These are phyloP conservation scores for Tolypocladium album DNA, from an alignment of 2,329 filamentous ascomycete genomes.

Conservation along the genomic window DNA sequence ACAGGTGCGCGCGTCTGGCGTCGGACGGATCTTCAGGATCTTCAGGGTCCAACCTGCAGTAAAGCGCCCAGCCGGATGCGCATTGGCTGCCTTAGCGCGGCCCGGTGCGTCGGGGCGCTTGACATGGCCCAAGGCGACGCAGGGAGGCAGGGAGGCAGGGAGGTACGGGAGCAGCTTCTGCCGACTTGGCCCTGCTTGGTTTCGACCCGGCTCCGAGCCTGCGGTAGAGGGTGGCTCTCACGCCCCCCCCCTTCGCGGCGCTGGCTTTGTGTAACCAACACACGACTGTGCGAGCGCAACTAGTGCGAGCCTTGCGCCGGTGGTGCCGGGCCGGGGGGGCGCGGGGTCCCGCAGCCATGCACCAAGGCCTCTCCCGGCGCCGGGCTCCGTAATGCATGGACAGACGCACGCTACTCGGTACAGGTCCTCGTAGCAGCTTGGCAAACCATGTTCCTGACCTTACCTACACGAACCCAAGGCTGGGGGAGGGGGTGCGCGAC, in stretches of 20 bases:
- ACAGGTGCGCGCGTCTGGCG: too few relatives aligned
- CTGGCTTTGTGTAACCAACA: neutral
- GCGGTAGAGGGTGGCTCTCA: constrained; percentile 3
- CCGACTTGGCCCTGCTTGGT: neutral
- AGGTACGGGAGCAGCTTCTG: too few relatives aligned
- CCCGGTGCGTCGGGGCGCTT: neutral
- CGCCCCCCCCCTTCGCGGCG: neutral
- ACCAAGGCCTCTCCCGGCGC: too few relatives aligned
- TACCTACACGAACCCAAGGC: neutral
- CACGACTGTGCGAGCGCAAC: neutral
- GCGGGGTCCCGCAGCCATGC: neutral
- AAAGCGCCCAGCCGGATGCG: neutral
- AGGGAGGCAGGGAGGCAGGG: too few relatives aligned
- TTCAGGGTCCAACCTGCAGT: neutral
- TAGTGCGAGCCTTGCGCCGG: neutral
- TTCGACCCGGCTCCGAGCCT: neutral
- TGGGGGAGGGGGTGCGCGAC: too few relatives aligned
- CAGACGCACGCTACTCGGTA: neutral
- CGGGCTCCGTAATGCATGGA: neutral
- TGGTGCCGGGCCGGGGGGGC: neutral
- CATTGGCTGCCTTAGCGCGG: neutral
- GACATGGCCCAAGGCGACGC: neutral
- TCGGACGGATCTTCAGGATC: neutral
- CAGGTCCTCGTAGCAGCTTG: neutral
- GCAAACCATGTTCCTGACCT: neutral